Percentiles rank a stretch among this genome's conserved stretches.
Conservation (phyloP, 2,329 filamentous ascomycete species). For the Diplocarpon rosae region DNA sequence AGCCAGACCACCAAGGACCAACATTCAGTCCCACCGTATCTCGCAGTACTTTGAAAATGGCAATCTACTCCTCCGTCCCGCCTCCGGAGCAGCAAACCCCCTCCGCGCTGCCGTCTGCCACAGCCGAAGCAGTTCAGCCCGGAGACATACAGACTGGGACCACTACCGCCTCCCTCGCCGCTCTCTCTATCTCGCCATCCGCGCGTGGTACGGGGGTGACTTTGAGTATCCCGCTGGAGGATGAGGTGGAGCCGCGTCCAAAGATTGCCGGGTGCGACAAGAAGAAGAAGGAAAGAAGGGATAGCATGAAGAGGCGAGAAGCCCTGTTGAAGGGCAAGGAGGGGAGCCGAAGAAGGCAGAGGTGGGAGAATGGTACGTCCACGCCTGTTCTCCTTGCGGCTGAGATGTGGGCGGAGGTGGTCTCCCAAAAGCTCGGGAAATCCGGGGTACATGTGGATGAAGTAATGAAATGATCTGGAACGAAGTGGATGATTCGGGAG, state of each 20-base stretch:
- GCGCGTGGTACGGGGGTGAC: constrained; percentile 51
- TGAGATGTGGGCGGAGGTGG: neutral
- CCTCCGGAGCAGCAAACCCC: constrained; percentile 31
- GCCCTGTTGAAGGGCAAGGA: constrained; percentile 75
- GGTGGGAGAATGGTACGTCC: constrained; percentile 84
- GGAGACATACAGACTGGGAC: constrained; percentile 61
- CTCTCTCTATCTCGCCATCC: constrained; percentile 42
- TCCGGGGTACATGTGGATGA: neutral
- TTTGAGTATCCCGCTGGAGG: constrained; percentile 66
- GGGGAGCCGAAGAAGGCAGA: constrained; percentile 70
- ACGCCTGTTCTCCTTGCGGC: neutral
- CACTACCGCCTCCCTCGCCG: constrained; percentile 42
- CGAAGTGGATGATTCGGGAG: neutral
- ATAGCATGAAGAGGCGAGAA: constrained; percentile 41
- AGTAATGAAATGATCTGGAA: neutral
- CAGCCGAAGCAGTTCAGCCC: constrained; percentile 14
- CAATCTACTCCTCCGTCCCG: constrained; percentile 42
- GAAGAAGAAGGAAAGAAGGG: constrained; percentile 33
- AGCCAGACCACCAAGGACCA: too few species aligned
- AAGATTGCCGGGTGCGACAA: constrained; percentile 21
- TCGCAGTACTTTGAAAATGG: constrained; percentile 28
- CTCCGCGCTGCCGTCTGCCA: neutral
- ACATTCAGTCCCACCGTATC: too few species aligned
- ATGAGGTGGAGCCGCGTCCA: constrained; percentile 1
- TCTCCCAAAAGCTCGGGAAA: neutral